A percentile compares a stretch with the other conserved stretches of the same genome.
phyloP scores from a whole-genome alignment of 2,329 filamentous ascomycete genomes.

The Talaromyces sp. region DNA sequence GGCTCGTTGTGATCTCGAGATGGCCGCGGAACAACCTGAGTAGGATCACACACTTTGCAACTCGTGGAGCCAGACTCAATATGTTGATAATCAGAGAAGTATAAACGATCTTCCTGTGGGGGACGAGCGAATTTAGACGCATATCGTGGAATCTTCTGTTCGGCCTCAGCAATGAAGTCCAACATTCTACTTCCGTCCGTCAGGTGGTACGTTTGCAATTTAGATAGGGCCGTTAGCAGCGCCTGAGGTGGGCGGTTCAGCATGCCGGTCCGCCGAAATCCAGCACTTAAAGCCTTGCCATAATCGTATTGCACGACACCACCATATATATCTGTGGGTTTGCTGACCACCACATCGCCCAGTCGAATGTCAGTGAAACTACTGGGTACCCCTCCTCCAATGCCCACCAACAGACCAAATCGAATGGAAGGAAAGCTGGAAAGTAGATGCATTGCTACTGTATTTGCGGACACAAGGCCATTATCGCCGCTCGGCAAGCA shows the following conservation, averaged over 20 bases:
- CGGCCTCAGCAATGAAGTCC: neutral
- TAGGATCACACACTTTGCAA: neutral
- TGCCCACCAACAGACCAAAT: neutral
- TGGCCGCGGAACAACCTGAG: neutral
- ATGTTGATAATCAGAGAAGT: neutral
- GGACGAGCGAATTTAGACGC: neutral
- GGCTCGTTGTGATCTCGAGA: conserved; percentile 18
- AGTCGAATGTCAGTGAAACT: neutral
- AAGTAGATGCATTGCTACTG: neutral
- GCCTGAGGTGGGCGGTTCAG: conserved; percentile 1
- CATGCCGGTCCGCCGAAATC: neutral
- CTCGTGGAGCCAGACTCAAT: neutral
- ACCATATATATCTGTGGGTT: neutral
- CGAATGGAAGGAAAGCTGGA: neutral
- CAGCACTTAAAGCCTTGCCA: neutral
- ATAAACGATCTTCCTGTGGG: neutral
- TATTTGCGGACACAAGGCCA: neutral
- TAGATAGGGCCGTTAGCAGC: neutral
- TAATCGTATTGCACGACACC: neutral
- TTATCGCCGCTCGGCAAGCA: neutral
- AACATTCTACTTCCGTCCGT: neutral
- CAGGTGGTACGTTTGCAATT: neutral
- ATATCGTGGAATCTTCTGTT: neutral
- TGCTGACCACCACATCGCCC: neutral
- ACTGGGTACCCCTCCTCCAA: neutral